Percentiles rank a stretch among this genome's conserved stretches.
Conservation (phyloP, 2,329 filamentous ascomycete species). For the Cercospora sp. region DNA sequence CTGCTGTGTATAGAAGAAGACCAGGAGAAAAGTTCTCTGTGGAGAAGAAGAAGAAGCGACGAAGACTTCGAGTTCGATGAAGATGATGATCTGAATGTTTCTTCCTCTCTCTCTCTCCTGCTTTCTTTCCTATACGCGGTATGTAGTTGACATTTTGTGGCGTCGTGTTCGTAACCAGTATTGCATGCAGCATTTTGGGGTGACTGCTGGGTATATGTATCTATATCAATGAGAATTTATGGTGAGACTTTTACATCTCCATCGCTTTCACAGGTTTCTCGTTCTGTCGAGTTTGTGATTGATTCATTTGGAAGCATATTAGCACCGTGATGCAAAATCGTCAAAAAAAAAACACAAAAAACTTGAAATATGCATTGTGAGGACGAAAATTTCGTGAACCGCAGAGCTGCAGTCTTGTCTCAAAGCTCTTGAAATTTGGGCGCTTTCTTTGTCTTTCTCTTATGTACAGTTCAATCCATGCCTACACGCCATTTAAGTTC, state of each 20-base stretch:
- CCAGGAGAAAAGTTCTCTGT: not conserved
- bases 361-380: too few relatives aligned
- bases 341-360: too few relatives aligned
- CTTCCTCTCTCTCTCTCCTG: not conserved
- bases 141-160: not conserved
- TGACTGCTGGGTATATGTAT: too few relatives aligned
- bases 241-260: too few relatives aligned
- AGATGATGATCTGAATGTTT: not conserved
- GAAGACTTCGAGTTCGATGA: not conserved
- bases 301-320: too few relatives aligned
- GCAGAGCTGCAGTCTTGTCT: not conserved
- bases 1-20: not conserved
- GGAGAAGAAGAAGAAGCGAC: not conserved
- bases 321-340: too few relatives aligned
- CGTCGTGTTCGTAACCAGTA: too few relatives aligned
- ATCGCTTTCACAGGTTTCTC: too few relatives aligned
- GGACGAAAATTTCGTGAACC: too few relatives aligned
- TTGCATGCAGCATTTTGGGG: too few relatives aligned
- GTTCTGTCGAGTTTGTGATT: too few relatives aligned
- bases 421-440: not conserved
- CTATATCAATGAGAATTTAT: too few relatives aligned
- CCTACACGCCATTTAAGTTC: not conserved
- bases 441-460: not conserved
- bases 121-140: not conserved
- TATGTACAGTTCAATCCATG: slow-evolving; percentile 1